Evolutionary conservation across 23 red algal species (phyloP).

Genomic region (Pyropia yezoensis): DNA sequence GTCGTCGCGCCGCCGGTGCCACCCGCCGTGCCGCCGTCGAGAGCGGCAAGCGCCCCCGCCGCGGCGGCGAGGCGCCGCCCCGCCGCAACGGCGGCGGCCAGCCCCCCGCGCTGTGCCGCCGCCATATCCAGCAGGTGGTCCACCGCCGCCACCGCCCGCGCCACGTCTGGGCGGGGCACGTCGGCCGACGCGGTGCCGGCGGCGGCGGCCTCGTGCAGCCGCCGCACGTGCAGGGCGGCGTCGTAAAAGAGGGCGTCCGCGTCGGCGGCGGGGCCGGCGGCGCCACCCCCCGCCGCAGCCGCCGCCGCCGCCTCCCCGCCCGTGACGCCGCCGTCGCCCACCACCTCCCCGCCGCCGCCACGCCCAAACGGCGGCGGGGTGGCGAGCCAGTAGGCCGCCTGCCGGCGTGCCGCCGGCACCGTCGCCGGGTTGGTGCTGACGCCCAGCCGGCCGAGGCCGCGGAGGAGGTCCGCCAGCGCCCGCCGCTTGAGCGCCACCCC

Average conservation of each 20-base stretch:
- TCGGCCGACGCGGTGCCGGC: conserved; percentile 23
- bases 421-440: conserved; percentile 20
- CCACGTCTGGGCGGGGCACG: conserved; percentile 22
- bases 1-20: no score
- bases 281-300: no score
- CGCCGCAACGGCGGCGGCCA: background rate
- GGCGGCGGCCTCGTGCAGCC: conserved; percentile 22
- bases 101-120: conserved; percentile 14
- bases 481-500: conserved; percentile 39
- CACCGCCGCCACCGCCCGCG: conserved; percentile 16
- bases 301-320: no score
- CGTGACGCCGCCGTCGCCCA: conserved; percentile 11
- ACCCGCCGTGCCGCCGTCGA: no score
- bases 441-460: conserved; percentile 15
- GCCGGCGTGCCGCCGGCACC: background rate
- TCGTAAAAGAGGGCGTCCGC: conserved; percentile 34
- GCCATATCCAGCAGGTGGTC: conserved; percentile 32
- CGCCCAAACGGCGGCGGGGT: conserved; percentile 6
- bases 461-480: conserved; percentile 41
- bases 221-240: conserved; percentile 12
- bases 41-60: no score
- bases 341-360: conserved; percentile 4
- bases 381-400: background rate
- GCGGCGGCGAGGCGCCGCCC: no score
- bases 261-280: conserved; percentile 5